Base-by-base conservation (phyloP, 2,329 filamentous ascomycete genomes). In the Beauveria sp. region DNA sequence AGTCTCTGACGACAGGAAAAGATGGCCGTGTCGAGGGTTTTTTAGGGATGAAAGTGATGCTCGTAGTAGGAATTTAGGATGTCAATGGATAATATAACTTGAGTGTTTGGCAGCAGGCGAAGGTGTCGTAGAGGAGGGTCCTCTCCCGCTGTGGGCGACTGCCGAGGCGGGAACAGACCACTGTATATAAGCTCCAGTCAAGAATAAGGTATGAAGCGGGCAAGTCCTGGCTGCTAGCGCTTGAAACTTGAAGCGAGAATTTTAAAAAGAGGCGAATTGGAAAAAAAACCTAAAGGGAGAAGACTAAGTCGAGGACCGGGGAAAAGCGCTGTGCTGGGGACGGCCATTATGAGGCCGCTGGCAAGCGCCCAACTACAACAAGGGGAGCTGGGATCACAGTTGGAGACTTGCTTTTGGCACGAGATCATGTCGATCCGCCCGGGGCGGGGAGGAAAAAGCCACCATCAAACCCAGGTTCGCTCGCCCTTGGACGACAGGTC, bases 351-450 rank as follows among this genome's bases (percentile, higher is more conserved):
- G 16, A 8, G 42, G 38, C 38, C 47, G 38, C 20, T 24, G 53
- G 40, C 53, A 45, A 47, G 45, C 54, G 40, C n/a, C 56, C 34
- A 26, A 58, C 22, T 50, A 40, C n/a, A 5, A 28, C 26, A 18
- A 42, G 40, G 40, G 49, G 50, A 26, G 42, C 26, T n/a, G 40
- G 43, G n/a, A 58, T 58, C 40, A 52, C 52, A 28, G 46, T 45
- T 51, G 10, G 22, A 51, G 16, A 26, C 26, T 56, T 45, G 49
- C 50, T 50, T 59, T 54, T 62, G 61, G 61, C 61, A 62, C 55
- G 55, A 55, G 61, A 62, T 62, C 61, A 62, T 62, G 61, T 42
- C 56, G 61, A 62, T 62, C 61, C 42, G 34, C 28, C 50, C 24
- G 28, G 30, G 14, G 47, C 10, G 46, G 34, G 24, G 24, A 10